Evolutionary conservation across 1,284 basidiomycete genomes (phyloP).

Genomic region (Agroathelia rolfsii): DNA sequence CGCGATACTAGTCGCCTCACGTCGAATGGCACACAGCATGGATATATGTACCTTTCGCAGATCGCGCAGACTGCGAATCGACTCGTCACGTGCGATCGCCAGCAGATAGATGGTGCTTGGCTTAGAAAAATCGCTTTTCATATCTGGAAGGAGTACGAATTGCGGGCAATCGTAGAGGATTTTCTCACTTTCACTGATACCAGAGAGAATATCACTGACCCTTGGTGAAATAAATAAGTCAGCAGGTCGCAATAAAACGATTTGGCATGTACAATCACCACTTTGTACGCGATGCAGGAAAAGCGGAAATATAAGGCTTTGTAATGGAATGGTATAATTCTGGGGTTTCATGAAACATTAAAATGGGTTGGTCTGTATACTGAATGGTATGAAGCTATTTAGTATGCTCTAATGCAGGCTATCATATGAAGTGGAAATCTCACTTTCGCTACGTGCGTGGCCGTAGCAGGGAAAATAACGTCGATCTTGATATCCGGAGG

Average conservation of each 20-base stretch:
- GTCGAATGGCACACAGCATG: constrained; percentile 61
- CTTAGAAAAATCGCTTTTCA: constrained; percentile 87
- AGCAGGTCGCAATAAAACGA: not conserved
- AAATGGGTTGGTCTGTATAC: constrained; percentile 70
- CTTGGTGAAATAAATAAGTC: constrained; percentile 27
- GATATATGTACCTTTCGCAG: constrained; percentile 51
- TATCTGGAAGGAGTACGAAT: constrained; percentile 83
- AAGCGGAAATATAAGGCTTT: constrained; percentile 66
- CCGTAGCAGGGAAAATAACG: constrained; percentile 75
- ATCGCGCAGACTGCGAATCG: constrained; percentile 64
- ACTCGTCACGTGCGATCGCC: constrained; percentile 49
- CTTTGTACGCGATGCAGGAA: constrained; percentile 67
- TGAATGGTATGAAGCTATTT: constrained; percentile 29
- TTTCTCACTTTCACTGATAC: constrained; percentile 71
- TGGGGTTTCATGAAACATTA: constrained; percentile 78
- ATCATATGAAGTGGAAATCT: not conserved
- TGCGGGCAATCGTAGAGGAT: constrained; percentile 64
- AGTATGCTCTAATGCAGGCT: not conserved
- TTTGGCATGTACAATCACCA: constrained; percentile 44
- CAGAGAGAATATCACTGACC: constrained; percentile 82
- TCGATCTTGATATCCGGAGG: constrained; percentile 57
- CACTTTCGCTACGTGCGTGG: constrained; percentile 74
- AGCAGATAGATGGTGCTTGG: constrained; percentile 64
- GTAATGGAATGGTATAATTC: constrained; percentile 62
- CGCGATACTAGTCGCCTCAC: constrained; percentile 42